phyloP scores from a whole-genome alignment of 2,329 filamentous ascomycete genomes.

The Colletotrichum noveboracense region DNA sequence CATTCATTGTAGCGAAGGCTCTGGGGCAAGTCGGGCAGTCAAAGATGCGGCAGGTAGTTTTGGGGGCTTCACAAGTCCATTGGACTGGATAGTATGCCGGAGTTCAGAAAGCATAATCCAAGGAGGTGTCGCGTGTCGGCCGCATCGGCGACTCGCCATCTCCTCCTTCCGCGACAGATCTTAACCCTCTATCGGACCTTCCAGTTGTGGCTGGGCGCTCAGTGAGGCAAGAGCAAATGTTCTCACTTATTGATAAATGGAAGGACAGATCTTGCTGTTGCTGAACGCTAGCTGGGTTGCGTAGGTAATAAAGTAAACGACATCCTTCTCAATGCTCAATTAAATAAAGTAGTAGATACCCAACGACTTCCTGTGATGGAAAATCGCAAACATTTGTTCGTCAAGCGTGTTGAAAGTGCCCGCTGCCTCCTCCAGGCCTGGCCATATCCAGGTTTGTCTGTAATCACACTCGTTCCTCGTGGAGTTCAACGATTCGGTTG shows the following conservation, averaged over 20 bases:
- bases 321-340: background rate
- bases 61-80: background rate
- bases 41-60: background rate
- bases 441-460: background rate
- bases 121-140: background rate
- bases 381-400: background rate
- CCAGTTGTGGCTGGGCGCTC: background rate
- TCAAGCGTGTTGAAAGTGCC: background rate
- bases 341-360: background rate
- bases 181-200: background rate
- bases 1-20: background rate
- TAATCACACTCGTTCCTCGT: constrained; percentile 31
- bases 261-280: background rate
- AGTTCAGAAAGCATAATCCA: background rate
- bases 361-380: background rate
- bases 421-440: background rate
- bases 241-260: background rate
- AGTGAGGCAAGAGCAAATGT: background rate
- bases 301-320: background rate
- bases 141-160: background rate
- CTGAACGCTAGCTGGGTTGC: background rate
- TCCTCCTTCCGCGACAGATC: background rate
- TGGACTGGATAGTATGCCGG: background rate
- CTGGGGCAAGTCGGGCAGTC: background rate
- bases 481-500: constrained; percentile 34